A percentile compares a stretch with the other conserved stretches of the same genome.
Evolutionary conservation across 768 basidiomycete genomes (phyloP).

Genomic region (Hypsizygus marmoreus): DNA sequence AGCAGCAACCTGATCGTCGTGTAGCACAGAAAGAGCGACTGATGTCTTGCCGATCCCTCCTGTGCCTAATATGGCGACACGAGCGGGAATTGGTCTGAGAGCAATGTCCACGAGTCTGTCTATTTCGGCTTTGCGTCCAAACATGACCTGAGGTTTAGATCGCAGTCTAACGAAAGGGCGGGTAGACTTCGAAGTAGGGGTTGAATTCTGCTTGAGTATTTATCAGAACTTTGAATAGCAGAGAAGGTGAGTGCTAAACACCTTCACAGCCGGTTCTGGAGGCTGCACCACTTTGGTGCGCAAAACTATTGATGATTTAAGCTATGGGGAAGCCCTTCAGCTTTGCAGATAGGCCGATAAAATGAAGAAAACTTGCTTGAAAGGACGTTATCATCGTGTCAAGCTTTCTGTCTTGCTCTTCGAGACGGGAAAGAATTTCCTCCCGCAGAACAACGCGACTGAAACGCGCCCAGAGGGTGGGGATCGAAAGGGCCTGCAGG

Average conservation of each 20-base stretch:
- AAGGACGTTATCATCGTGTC: conserved; percentile 29
- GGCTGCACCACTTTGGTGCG: not conserved
- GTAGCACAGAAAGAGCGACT: conserved; percentile 26
- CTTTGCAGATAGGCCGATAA: not conserved
- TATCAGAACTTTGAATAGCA: not conserved
- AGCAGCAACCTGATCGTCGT: conserved; percentile 18
- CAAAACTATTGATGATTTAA: conserved; percentile 16
- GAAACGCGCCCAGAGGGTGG: conserved; percentile 16
- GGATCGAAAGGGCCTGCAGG: conserved; percentile 13
- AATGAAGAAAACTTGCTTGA: conserved; percentile 14
- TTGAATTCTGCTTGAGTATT: not conserved
- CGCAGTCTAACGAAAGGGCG: conserved; percentile 7
- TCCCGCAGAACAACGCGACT: conserved; percentile 20
- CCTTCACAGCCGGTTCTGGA: not conserved
- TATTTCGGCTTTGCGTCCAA: conserved; percentile 27
- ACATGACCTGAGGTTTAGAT: conserved; percentile 26
- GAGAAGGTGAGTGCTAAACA: not conserved
- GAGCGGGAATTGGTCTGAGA: conserved; percentile 11
- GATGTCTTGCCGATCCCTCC: conserved; percentile 38
- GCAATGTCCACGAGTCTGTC: conserved; percentile 18
- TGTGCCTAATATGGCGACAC: conserved; percentile 30
- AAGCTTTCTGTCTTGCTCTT: conserved; percentile 26
- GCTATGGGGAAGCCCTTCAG: not conserved
- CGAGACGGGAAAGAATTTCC: conserved; percentile 18
- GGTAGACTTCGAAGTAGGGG: not conserved